Evolutionary conservation across 169 alveolate genomes (phyloP).

Genomic region (Plasmodium vivax): DNA sequence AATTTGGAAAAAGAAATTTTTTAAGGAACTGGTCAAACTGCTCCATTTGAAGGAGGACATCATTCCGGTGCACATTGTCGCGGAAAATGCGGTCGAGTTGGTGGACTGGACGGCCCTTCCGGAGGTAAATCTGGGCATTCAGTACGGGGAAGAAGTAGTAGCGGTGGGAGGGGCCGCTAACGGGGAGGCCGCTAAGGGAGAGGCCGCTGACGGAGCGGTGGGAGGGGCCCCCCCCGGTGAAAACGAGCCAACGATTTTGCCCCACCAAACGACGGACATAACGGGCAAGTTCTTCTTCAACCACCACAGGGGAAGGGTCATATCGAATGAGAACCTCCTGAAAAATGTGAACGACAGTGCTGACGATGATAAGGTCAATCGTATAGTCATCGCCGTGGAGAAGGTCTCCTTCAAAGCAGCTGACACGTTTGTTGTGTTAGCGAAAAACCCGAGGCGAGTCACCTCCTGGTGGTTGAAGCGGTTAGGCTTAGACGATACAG

Average conservation of each 20-base stretch:
- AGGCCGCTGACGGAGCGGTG: background rate
- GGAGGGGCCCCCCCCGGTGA: constrained; percentile 64
- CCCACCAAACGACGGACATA: constrained; percentile 50
- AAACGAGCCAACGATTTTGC: constrained; percentile 46
- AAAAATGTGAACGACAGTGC: constrained; percentile 9
- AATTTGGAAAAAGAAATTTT: constrained; percentile 77
- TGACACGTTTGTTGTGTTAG: constrained; percentile 79
- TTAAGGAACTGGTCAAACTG: constrained; percentile 44
- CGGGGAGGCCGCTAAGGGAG: too few relatives aligned
- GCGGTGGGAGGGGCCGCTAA: constrained; percentile 52
- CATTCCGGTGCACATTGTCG: background rate
- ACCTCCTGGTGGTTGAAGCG: constrained; percentile 74
- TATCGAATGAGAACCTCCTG: constrained; percentile 40
- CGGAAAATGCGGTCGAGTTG: constrained; percentile 54
- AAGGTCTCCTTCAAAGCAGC: constrained; percentile 77
- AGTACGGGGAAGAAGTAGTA: constrained; percentile 9
- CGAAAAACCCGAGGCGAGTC: constrained; percentile 78
- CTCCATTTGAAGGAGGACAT: background rate
- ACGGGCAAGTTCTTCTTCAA: constrained; percentile 75
- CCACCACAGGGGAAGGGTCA: constrained; percentile 54
- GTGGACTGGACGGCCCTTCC: constrained; percentile 56
- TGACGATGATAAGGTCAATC: constrained; percentile 52
- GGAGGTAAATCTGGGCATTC: constrained; percentile 4
- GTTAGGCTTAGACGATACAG: constrained; percentile 52
- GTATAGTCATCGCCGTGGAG: constrained; percentile 8